A percentile compares a stretch with the other conserved stretches of the same genome.
phyloP scores from a whole-genome alignment of 345 rosid genomes.

The Dipteronia dyeriana region DNA sequence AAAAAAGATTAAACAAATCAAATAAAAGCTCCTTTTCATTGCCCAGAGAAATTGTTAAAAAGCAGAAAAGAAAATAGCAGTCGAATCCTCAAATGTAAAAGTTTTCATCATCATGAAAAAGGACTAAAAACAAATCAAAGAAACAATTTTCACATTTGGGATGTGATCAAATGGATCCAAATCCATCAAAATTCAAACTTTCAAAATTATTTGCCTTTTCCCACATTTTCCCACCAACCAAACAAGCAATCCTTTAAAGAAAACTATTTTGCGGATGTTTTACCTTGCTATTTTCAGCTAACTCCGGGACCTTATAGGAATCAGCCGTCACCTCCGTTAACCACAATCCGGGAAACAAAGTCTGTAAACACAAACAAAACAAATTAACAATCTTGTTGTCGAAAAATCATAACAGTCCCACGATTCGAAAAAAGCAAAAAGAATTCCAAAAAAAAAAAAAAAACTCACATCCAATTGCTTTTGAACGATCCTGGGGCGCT shows the following conservation, averaged over 20 bases:
- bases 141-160: neutral
- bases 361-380: constrained; percentile 36
- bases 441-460: constrained; percentile 7
- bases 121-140: neutral
- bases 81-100: neutral
- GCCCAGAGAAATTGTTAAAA: neutral
- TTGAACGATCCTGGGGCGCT: constrained; percentile 61
- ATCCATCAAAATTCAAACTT: constrained; percentile 8
- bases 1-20: neutral
- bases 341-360: constrained; percentile 69
- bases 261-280: neutral
- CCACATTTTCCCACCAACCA: constrained; percentile 15
- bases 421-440: neutral
- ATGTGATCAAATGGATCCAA: neutral
- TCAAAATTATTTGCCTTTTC: neutral
- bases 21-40: neutral
- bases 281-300: constrained; percentile 58
- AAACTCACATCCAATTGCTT: constrained; percentile 66
- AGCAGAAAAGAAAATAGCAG: neutral
- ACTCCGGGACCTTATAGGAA: constrained; percentile 65
- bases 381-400: neutral
- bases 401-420: neutral
- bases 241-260: neutral
- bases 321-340: constrained; percentile 61
- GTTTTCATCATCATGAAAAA: neutral